Evolutionary conservation across 768 basidiomycete species (phyloP), one percentile per base, ranked within the genome.

Genomic region (Neoboletus brunneissimus): DNA sequence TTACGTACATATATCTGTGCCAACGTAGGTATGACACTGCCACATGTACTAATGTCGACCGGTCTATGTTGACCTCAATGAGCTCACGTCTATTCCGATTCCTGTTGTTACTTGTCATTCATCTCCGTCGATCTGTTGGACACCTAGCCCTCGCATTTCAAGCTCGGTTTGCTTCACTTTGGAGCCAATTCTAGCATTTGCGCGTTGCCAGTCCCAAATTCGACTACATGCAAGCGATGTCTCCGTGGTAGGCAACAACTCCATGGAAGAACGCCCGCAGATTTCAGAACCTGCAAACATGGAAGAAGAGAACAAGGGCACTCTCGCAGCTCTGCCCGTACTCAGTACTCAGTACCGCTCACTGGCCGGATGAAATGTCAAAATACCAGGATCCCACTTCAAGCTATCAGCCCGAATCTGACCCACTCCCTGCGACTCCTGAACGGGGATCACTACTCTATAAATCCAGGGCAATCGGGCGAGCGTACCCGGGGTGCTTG

Each of bases 381-480:
- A 45, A 1, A n/a, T 22, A 54, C 31, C 53, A 20, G 8, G 37
- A 2, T 15, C 53, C 16, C 22, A 25, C 10, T 42, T 41, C 54
- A 5, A 22, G 9, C 18, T 12, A 12, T 8, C 27, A 15, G 15
- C 10, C 40, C n/a, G 16, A 46, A 3, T 27, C 23, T 9, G 23
- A 25, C 13, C 35, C n/a, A 23, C 3, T 29, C 2, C 44, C 59
- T 13, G 41, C 63, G 7, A 61, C 47, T 18, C 63, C 55, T 1
- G 63, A 54, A 5, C 12, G 34, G n/a, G 52, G 37, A 8, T 64
- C 59, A 27, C 55, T n/a, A 43, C 42, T 63, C 8, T 64, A 65
- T 29, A 29, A 23, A 16, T 8, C 6, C 4, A 53, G 25, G 53
- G 29, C 18, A 12, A 41, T 42, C 5, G 37, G 12, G 62, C 56